Percentiles rank a stretch among this genome's conserved stretches.
phyloP scores from a whole-genome alignment of 768 basidiomycete species.

The Boletus pseudo-olivaceus region DNA sequence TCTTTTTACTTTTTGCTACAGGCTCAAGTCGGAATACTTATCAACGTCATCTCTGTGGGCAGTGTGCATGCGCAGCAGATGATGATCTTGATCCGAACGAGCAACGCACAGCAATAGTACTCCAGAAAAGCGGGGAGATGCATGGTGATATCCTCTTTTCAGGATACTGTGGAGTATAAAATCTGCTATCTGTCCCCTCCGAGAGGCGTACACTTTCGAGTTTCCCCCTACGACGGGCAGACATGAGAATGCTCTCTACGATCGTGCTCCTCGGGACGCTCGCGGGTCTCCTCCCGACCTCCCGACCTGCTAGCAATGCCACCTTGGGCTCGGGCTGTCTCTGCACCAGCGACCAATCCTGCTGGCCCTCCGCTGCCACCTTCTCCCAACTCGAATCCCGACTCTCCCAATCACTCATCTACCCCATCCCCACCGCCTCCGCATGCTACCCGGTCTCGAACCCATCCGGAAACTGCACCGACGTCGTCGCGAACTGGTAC shows the following conservation, averaged over 20 bases:
- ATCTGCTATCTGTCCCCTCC: neutral
- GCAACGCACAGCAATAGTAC: no score
- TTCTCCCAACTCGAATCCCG: slow-evolving; percentile 34
- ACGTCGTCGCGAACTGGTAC: slow-evolving; percentile 22
- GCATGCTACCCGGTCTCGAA: slow-evolving; percentile 31
- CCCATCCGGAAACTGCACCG: slow-evolving; percentile 39
- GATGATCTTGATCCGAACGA: neutral
- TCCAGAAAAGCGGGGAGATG: neutral
- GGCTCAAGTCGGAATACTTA: no score
- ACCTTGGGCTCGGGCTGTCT: neutral
- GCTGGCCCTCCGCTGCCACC: slow-evolving; percentile 39
- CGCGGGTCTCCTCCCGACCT: neutral
- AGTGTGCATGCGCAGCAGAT: neutral
- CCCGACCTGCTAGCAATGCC: neutral
- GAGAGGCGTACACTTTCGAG: neutral
- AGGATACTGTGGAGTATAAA: neutral
- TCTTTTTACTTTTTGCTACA: neutral
- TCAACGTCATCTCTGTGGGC: neutral
- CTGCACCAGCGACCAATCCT: slow-evolving; percentile 21
- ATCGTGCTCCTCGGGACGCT: neutral
- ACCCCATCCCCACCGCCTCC: slow-evolving; percentile 31
- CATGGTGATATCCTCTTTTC: neutral
- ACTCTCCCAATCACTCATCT: slow-evolving; percentile 43
- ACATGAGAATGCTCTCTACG: neutral
- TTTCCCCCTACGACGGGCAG: neutral